These are phyloP conservation scores for Pouteria campechiana DNA, from an alignment of 179 eudicot genomes.

Conservation along the genomic window DNA sequence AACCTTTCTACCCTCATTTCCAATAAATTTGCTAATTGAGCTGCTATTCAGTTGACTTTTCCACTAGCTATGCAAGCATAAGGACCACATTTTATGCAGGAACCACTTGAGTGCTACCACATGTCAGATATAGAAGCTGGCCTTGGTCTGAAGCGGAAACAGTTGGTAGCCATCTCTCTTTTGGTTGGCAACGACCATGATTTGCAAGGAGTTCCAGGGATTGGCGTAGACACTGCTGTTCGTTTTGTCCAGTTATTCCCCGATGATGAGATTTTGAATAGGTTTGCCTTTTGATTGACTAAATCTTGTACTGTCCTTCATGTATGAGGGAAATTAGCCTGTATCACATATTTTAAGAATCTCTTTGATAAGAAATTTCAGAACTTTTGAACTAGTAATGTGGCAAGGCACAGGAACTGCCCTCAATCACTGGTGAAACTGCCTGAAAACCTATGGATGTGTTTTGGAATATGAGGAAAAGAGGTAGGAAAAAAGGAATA, in stretches of 20 bases:
- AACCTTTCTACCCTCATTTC: no score
- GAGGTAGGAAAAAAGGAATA: no score
- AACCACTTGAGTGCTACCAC: conserved; percentile 83
- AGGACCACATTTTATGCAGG: conserved; percentile 32
- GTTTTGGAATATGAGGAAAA: no score
- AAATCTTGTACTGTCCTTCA: not conserved
- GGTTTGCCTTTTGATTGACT: conserved; percentile 27
- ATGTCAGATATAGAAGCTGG: conserved; percentile 66
- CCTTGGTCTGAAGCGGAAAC: conserved; percentile 76
- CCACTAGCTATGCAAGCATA: conserved; percentile 1
- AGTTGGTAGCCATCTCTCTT: conserved; percentile 80
- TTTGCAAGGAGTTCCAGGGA: conserved; percentile 71
- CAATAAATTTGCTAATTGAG: no score
- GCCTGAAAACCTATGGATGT: no score
- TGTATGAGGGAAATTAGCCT: not conserved
- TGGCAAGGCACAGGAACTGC: no score
- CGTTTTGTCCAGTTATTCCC: conserved; percentile 63
- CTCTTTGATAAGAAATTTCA: no score
- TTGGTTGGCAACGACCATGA: conserved; percentile 87
- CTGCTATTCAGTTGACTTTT: not conserved
- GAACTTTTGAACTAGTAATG: no score
- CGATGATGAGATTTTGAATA: conserved; percentile 71
- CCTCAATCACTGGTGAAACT: no score
- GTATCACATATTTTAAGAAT: no score
- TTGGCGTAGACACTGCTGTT: conserved; percentile 80